Conservation (phyloP, 164 flowering plant species). For the Akebia trifoliata region DNA sequence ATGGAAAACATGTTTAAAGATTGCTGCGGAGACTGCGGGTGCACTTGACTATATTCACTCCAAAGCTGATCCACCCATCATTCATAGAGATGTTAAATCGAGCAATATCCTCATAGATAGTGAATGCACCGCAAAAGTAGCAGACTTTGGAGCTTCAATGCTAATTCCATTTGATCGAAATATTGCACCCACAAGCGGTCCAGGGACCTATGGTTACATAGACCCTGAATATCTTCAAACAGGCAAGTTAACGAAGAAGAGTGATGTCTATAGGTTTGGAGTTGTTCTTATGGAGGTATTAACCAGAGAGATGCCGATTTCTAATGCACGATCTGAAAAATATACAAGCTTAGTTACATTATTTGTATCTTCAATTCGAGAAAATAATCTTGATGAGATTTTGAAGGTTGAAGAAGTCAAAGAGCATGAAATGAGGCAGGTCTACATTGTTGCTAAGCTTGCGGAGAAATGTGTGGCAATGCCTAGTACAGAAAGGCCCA, state of each 20-base stretch:
- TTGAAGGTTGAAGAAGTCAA: background rate
- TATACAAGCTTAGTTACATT: background rate
- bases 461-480: background rate
- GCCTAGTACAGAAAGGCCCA: background rate
- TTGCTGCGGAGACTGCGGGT: background rate
- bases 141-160: conserved; percentile 4
- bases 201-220: background rate
- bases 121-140: background rate
- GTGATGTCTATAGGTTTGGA: conserved; percentile 3
- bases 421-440: background rate
- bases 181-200: background rate
- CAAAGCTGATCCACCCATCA: background rate
- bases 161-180: background rate
- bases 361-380: background rate
- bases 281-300: conserved; percentile 7
- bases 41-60: conserved; percentile 2
- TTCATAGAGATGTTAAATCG: conserved; percentile 2
- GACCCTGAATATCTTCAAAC: conserved; percentile 1
- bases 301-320: background rate
- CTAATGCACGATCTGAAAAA: background rate
- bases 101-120: background rate
- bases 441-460: background rate
- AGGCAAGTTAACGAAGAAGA: background rate
- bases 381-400: background rate
- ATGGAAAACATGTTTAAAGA: background rate